Conservation (phyloP, 306 rosid species). For the Sindora glabra region DNA sequence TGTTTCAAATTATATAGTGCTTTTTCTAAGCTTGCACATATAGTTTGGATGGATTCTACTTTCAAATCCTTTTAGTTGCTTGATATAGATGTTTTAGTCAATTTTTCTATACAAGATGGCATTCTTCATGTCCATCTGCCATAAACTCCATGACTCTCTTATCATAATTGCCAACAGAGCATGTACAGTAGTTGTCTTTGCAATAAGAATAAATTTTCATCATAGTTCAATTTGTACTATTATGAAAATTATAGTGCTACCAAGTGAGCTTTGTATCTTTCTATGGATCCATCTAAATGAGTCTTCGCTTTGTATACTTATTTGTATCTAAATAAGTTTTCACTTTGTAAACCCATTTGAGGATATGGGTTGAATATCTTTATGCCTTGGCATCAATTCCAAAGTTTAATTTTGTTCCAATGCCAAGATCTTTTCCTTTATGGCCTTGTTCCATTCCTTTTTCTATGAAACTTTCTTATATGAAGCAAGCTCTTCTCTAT, state of each 20-base stretch:
- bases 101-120: not conserved
- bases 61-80: not conserved
- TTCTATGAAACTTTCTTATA: too few species aligned
- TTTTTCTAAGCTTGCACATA: too few species aligned
- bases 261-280: not conserved
- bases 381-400: too few species aligned
- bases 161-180: not conserved
- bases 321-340: too few species aligned
- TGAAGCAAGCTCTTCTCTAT: too few species aligned
- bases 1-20: not conserved
- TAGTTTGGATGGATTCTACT: too few species aligned
- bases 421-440: too few species aligned
- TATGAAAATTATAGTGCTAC: not conserved
- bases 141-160: not conserved
- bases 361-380: not conserved
- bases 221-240: not conserved
- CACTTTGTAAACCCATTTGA: not conserved
- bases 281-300: not conserved
- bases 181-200: not conserved
- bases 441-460: too few species aligned
- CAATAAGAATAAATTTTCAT: not conserved
- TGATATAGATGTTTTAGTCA: not conserved
- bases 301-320: too few species aligned
- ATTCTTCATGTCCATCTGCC: not conserved
- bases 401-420: too few species aligned